These are phyloP conservation scores for Fomitopsis betulina DNA, from an alignment of 1,284 basidiomycete species.

Conservation along the genomic window DNA sequence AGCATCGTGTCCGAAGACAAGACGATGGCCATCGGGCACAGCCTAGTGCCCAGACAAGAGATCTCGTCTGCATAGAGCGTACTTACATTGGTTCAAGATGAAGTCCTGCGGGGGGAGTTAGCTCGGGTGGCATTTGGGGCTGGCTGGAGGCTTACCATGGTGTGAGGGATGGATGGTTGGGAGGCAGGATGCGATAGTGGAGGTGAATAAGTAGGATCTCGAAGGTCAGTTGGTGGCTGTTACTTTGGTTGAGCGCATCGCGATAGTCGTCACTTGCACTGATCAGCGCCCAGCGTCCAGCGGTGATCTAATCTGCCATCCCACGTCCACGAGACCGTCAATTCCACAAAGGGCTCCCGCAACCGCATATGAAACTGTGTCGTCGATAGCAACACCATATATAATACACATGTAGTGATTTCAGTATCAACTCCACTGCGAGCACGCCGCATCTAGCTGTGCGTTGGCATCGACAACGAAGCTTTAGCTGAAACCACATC, in stretches of 20 bases:
- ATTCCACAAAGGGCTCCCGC: too few species aligned
- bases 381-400: background rate
- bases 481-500: constrained; percentile 77
- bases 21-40: constrained; percentile 2
- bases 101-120: background rate
- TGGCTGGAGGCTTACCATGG: background rate
- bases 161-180: background rate
- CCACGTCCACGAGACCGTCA: too few species aligned
- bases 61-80: background rate
- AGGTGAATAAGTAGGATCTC: background rate
- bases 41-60: background rate
- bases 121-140: background rate
- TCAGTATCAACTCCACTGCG: background rate
- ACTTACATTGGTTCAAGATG: background rate
- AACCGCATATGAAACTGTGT: background rate
- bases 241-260: background rate
- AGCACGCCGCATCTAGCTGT: constrained; percentile 36
- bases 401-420: background rate
- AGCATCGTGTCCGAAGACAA: constrained; percentile 1
- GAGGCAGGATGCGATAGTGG: background rate
- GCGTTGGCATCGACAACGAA: constrained; percentile 81
- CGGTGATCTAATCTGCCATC: background rate
- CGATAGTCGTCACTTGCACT: constrained; percentile 1
- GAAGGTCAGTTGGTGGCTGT: background rate
- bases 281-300: background rate